Evolutionary conservation across 441 rosid genomes (phyloP).

Genomic region (Macaranga tanarius): DNA sequence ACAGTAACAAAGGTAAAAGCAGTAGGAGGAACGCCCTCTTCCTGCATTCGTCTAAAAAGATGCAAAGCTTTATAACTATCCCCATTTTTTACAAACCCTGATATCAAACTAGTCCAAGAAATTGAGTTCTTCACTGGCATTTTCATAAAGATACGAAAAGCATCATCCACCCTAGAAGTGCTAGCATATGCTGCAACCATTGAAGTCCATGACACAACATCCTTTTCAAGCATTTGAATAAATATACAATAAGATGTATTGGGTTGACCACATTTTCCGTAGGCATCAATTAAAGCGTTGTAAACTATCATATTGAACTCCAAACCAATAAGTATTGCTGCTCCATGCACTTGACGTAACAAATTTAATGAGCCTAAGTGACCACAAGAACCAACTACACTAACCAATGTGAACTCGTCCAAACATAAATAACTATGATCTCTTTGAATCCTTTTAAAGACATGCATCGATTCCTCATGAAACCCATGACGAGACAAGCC

Average conservation of each 20-base stretch:
- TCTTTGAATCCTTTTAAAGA: slow-evolving; percentile 32
- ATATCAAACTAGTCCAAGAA: slow-evolving; percentile 46
- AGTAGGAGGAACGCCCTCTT: slow-evolving; percentile 35
- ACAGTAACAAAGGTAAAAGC: slow-evolving; percentile 36
- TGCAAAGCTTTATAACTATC: slow-evolving; percentile 33
- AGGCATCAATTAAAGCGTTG: slow-evolving; percentile 43
- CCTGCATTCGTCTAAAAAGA: slow-evolving; percentile 36
- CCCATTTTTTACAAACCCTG: slow-evolving; percentile 37
- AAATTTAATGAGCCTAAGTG: slow-evolving; percentile 27
- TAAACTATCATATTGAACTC: slow-evolving; percentile 29
- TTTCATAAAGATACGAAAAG: slow-evolving; percentile 29
- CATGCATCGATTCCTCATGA: slow-evolving; percentile 27
- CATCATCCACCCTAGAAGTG: slow-evolving; percentile 36
- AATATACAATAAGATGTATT: slow-evolving; percentile 27
- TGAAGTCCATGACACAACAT: slow-evolving; percentile 50
- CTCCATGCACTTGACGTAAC: slow-evolving; percentile 39
- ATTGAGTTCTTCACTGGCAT: slow-evolving; percentile 37
- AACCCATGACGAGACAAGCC: slow-evolving; percentile 40
- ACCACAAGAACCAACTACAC: slow-evolving; percentile 41
- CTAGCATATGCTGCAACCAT: slow-evolving; percentile 36
- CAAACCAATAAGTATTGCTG: slow-evolving; percentile 33
- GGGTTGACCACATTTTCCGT: slow-evolving; percentile 40
- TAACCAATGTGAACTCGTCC: slow-evolving; percentile 36
- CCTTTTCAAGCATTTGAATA: slow-evolving; percentile 33
- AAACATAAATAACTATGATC: slow-evolving; percentile 19